These are phyloP conservation scores for Mucor lusitanicus DNA, from an alignment of 371 early-diverging fungal species.

Conservation along the genomic window DNA sequence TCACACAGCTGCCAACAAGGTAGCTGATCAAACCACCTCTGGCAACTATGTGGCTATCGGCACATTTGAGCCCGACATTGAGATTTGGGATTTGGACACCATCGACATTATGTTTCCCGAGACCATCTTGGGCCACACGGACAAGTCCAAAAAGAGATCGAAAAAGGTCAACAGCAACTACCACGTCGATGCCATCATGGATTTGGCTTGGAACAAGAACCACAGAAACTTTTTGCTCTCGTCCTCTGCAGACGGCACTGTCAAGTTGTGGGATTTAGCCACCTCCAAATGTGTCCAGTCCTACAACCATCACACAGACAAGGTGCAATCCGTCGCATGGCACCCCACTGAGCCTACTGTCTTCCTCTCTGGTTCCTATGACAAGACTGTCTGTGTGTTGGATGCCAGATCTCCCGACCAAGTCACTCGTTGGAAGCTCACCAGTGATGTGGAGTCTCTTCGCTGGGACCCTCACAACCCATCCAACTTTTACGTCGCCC, in stretches of 20 bases:
- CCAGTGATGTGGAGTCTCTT: slow-evolving; percentile 88
- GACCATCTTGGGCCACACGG: slow-evolving; percentile 80
- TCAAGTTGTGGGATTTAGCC: slow-evolving; percentile 94
- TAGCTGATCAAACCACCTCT: slow-evolving; percentile 39
- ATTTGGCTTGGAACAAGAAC: slow-evolving; percentile 88
- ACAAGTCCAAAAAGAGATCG: slow-evolving; percentile 60
- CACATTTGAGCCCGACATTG: slow-evolving; percentile 95
- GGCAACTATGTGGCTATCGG: slow-evolving; percentile 93
- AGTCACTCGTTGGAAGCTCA: slow-evolving; percentile 64
- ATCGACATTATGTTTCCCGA: slow-evolving; percentile 91
- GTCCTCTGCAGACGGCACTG: slow-evolving; percentile 94
- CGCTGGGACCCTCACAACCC: slow-evolving; percentile 88
- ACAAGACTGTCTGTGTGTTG: slow-evolving; percentile 79
- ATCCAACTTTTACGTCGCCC: slow-evolving; percentile 75
- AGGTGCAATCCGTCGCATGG: slow-evolving; percentile 90
- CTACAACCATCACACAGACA: slow-evolving; percentile 85
- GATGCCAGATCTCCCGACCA: slow-evolving; percentile 84
- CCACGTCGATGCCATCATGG: slow-evolving; percentile 94
- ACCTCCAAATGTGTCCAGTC: slow-evolving; percentile 71
- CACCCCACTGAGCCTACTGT: slow-evolving; percentile 86
- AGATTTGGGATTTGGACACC: slow-evolving; percentile 96
- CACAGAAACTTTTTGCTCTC: slow-evolving; percentile 87
- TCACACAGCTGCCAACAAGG: slow-evolving; percentile 62
- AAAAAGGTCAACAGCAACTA: slow-evolving; percentile 71
- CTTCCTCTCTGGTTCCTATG: slow-evolving; percentile 88